A percentile compares a stretch with the other conserved stretches of the same genome.
Conservation (phyloP, 306 rosid genomes). For the Dryas drummondii region DNA sequence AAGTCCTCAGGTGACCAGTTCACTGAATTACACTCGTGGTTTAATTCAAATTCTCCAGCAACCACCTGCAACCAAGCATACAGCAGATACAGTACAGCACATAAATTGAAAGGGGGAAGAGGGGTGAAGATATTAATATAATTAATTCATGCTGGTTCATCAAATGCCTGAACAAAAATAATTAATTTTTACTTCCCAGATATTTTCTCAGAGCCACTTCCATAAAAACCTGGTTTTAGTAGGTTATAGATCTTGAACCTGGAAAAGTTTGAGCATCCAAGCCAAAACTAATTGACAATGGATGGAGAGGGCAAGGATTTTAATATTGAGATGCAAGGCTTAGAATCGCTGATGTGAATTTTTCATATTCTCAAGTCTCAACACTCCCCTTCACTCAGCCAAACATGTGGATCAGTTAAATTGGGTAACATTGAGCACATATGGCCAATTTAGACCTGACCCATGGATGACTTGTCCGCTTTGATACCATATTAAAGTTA, state of each 20-base stretch:
- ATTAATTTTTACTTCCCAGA: neutral
- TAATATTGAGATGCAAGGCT: neutral
- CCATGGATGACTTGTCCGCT: neutral
- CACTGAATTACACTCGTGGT: constrained; percentile 81
- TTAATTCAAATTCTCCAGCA: constrained; percentile 94
- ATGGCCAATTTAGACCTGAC: neutral
- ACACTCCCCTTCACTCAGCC: neutral
- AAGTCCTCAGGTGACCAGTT: constrained; percentile 96
- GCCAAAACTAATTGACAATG: neutral
- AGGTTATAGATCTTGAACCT: neutral
- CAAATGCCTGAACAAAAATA: neutral
- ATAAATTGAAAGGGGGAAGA: neutral
- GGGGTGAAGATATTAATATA: neutral
- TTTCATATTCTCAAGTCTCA: neutral
- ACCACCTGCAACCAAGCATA: constrained; percentile 62
- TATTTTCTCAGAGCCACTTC: constrained; percentile 1
- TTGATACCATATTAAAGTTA: neutral
- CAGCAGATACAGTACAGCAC: constrained; percentile 3
- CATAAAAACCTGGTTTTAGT: neutral
- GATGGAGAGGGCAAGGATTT: neutral
- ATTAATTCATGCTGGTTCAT: constrained; percentile 1
- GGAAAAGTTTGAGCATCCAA: neutral
- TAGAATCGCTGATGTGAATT: neutral
- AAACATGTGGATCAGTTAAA: neutral
- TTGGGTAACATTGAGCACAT: neutral